These are phyloP conservation scores for Panicum hallii DNA, from an alignment of 202 grass and related monocot species.

Conservation along the genomic window DNA sequence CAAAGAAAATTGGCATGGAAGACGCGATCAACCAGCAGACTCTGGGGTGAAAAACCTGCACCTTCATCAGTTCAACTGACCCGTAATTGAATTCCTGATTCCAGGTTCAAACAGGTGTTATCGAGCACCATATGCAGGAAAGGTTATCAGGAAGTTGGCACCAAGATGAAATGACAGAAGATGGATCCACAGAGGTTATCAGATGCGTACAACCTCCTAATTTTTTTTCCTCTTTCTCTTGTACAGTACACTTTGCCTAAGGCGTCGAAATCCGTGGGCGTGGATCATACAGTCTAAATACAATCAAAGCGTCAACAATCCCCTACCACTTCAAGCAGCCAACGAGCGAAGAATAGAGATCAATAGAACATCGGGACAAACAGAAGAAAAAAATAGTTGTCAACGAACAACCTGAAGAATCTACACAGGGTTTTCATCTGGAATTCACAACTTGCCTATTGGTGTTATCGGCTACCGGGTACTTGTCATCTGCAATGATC, in stretches of 20 bases:
- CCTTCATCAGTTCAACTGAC: neutral
- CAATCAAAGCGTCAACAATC: constrained; percentile 51
- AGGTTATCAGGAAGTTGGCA: neutral
- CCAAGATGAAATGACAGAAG: neutral
- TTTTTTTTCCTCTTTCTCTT: constrained; percentile 37
- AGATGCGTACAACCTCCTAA: constrained; percentile 37
- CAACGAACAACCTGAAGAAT: constrained; percentile 55
- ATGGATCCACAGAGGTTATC: constrained; percentile 9
- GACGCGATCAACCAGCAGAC: neutral
- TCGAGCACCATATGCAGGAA: neutral
- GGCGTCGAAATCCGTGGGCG: constrained; percentile 6
- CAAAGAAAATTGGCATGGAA: neutral
- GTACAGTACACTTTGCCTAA: constrained; percentile 53
- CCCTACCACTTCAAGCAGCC: constrained; percentile 46
- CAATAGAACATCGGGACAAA: constrained; percentile 39
- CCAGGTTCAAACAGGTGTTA: neutral
- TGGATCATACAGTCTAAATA: constrained; percentile 53
- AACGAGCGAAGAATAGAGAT: constrained; percentile 37
- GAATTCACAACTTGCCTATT: constrained; percentile 72
- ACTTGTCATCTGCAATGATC: constrained; percentile 68
- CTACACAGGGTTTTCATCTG: constrained; percentile 66
- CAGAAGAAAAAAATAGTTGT: constrained; percentile 39
- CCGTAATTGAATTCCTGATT: neutral
- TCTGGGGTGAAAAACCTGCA: neutral
- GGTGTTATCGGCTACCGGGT: constrained; percentile 51